These are phyloP conservation scores for Pseudogymnoascus sp. DNA, from an alignment of 2,329 filamentous ascomycete genomes.

Conservation along the genomic window DNA sequence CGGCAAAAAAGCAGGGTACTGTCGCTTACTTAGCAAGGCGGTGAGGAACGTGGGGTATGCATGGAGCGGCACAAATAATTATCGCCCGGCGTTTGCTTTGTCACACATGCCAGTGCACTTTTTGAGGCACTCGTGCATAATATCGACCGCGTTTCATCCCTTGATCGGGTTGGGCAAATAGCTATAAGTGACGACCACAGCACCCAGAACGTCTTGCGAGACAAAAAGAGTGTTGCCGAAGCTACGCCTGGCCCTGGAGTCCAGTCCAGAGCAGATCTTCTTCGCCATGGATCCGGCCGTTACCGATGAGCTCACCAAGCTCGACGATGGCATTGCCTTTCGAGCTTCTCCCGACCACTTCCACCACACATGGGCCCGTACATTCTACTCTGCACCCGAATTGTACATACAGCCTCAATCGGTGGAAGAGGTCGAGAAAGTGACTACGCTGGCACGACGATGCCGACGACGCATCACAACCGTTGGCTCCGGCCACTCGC, in stretches of 20 bases:
- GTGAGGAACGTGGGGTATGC: conserved; percentile 1
- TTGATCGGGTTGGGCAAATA: neutral
- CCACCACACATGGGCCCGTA: conserved; percentile 91
- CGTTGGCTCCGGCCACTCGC: conserved; percentile 87
- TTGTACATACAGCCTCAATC: conserved; percentile 81
- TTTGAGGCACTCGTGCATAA: conserved; percentile 6
- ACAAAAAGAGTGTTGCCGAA: neutral
- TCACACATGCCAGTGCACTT: conserved; percentile 2
- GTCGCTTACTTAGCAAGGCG: conserved; percentile 7
- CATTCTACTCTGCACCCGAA: conserved; percentile 81
- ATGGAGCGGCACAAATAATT: neutral
- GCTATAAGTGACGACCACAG: neutral
- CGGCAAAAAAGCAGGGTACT: neutral
- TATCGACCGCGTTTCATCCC: conserved; percentile 1
- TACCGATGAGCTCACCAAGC: conserved; percentile 43
- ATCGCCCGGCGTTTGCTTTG: neutral
- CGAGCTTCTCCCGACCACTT: conserved; percentile 62
- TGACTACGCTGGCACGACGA: conserved; percentile 68
- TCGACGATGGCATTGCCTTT: conserved; percentile 62
- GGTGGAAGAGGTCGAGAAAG: conserved; percentile 72
- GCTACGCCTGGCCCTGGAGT: neutral
- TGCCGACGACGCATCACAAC: conserved; percentile 76
- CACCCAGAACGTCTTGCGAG: neutral
- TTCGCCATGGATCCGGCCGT: conserved; percentile 32
- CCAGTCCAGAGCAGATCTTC: neutral